Evolutionary conservation across 805 yeast genomes (phyloP).

Genomic region (Priceomyces fermenticarens): DNA sequence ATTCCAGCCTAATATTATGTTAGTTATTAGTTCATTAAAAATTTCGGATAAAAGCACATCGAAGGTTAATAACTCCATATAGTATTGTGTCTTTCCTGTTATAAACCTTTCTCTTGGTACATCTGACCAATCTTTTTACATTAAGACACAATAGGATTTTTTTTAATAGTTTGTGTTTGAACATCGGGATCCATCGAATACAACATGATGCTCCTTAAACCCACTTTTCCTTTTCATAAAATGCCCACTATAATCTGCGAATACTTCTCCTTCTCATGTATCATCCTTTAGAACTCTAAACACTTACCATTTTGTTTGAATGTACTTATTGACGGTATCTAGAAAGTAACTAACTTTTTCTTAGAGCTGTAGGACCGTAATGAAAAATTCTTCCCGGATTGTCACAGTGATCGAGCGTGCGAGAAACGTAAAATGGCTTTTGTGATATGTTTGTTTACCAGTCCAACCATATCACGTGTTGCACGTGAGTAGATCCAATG

Average conservation of each 20-base stretch:
- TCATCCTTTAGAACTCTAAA: not conserved
- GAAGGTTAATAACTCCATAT: no score
- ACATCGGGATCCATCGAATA: no score
- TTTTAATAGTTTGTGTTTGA: no score
- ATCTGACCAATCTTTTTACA: no score
- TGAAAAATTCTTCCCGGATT: conserved; percentile 2
- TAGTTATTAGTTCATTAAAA: conserved; percentile 4
- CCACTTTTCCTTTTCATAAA: not conserved
- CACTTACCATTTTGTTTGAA: conserved; percentile 3
- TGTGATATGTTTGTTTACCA: not conserved
- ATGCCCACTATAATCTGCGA: not conserved
- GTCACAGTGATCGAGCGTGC: conserved; percentile 1
- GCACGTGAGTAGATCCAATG: no score
- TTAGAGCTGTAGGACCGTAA: not conserved
- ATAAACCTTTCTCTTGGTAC: no score
- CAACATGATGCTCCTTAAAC: not conserved
- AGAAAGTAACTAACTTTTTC: no score
- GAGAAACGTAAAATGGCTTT: conserved; percentile 1
- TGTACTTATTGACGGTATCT: not conserved
- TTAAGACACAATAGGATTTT: no score
- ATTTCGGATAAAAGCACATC: no score
- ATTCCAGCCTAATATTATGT: conserved; percentile 64
- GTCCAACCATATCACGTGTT: no score
- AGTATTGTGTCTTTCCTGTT: no score
- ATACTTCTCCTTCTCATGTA: not conserved